These are phyloP conservation scores for Parmelia sp. DNA, from an alignment of 495 filamentous ascomycete species.

Conservation along the genomic window DNA sequence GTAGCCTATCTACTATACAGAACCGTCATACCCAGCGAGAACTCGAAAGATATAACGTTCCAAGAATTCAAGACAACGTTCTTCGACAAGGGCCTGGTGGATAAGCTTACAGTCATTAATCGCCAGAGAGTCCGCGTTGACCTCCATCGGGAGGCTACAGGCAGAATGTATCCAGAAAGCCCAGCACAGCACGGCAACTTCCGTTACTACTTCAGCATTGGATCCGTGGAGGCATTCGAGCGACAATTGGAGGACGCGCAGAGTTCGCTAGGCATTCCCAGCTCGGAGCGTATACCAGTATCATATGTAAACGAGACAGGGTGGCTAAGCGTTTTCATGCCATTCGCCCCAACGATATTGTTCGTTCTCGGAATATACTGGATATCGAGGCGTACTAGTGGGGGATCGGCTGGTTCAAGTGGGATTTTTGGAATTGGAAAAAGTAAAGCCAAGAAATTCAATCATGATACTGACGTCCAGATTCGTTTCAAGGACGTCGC, in stretches of 20 bases:
- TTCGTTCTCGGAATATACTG: constrained; percentile 74
- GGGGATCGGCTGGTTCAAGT: constrained; percentile 57
- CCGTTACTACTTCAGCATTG: constrained; percentile 91
- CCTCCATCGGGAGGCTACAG: constrained; percentile 73
- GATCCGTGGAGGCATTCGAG: constrained; percentile 90
- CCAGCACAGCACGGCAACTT: constrained; percentile 61
- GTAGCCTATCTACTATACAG: constrained; percentile 57
- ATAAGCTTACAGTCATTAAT: constrained; percentile 80
- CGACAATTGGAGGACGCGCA: constrained; percentile 80
- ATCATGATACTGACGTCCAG: constrained; percentile 91
- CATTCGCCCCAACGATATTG: constrained; percentile 81
- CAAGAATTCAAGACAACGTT: constrained; percentile 91
- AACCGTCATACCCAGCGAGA: constrained; percentile 58
- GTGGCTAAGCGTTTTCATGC: constrained; percentile 51
- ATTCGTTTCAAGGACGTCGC: constrained; percentile 96
- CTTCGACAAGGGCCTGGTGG: constrained; percentile 90
- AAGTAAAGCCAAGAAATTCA: constrained; percentile 93
- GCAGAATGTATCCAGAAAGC: constrained; percentile 74
- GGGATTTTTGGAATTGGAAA: constrained; percentile 93
- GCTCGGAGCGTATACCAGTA: constrained; percentile 80
- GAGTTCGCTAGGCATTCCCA: constrained; percentile 75
- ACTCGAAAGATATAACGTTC: constrained; percentile 82
- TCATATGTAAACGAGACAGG: constrained; percentile 73
- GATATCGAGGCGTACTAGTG: constrained; percentile 58
- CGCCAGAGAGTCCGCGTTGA: constrained; percentile 70